Base-by-base conservation (phyloP, 192 early-diverging fungal genomes). In the Backusella tarrabulga region DNA sequence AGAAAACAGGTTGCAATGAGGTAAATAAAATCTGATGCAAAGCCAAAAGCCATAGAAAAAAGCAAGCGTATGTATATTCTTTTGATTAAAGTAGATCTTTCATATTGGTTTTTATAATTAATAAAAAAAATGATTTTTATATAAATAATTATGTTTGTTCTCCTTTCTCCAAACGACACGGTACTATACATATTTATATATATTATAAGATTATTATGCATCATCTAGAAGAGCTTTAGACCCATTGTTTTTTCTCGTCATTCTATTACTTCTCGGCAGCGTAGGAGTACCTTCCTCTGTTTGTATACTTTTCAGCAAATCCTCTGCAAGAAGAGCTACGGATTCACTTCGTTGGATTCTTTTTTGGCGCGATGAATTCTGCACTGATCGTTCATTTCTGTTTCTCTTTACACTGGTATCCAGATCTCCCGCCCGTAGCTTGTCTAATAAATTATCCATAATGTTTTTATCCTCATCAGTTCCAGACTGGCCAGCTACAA, bases 361-460 rank as follows among this genome's bases (percentile, higher is more conserved):
- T 6, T 71, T 42, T 40, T 81, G 67, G 44, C 71, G 68, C 29
- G 67, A 68, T 23, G 69, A 32, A 50, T 50, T 72, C 26, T 63
- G 56, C 56, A 23, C 56, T 6, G 60, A 17, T 32, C 71, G 46
- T 12, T 75, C 76, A 26, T 69, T 60, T 17, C 79, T 34, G 17
- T 26, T 72, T 73, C 79, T 46, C 44, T 80, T 80, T 21, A 34
- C 76, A 36, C 75, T 72, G 0, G 87, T 83, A 66, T 91, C 91
- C 42, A 93, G 68, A 68, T 93, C 92, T 1, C 90, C 90, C 7
- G 90, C 92, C 32, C 91, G 84, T 35, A 95, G 84, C 34, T 88
- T 89, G 75, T 95, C 92, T 26, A 95, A 84, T 71, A 95, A 73
- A 77, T 92, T 91, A 66, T 95, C 93, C 82, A 95, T 92, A 40